Evolutionary conservation across 306 rosid species (phyloP), one percentile per base, ranked within the genome.

Genomic region (Casuarina cunninghamiana): DNA sequence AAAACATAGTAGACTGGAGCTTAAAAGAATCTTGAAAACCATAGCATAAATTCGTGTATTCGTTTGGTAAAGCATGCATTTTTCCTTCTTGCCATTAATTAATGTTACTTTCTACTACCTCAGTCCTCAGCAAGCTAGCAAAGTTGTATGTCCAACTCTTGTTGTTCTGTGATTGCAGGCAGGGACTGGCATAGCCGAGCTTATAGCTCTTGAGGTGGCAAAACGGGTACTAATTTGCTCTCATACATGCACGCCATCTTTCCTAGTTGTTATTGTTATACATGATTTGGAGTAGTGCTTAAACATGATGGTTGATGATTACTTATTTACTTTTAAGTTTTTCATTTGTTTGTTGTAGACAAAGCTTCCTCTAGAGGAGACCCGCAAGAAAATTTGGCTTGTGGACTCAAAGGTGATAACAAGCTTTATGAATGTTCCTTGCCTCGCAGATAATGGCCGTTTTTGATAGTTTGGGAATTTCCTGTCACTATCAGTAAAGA

Each of bases 161-260:
- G 26, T 63, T 51, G 54, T 71, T 84, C 62, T 16, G 63, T 68
- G 73, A 71, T 79, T 80, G 75, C 85, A 93, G 98, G 98, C 98
- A 58, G 98, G 98, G 68, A 93, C 98, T 11, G 98, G 97, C 53
- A 93, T 93, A 83, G 97, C 98, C 46, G 98, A 93, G 85, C 87
- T 93, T 80, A 93, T 93, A 75, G 98, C 98, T 78, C 97, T 88
- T 82, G 97, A 93, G 89, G 73, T 93, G 71, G 91, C 98, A 0
- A 86, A 87, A 77, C 90, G 49, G 97, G 97, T 93, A 79, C 69
- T 43, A 4, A 63, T 69, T 50, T 7, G 10, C 19, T n/a, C 5
- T 57, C 43, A 54, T 32, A 61, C 26, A n/a, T 63, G 57, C 35
- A 17, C 9, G n/a, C 46, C 54, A 43, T 63, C 65, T 44, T 37